Evolutionary conservation across 306 rosid genomes (phyloP).

Genomic region (Ziziphus jujuba): DNA sequence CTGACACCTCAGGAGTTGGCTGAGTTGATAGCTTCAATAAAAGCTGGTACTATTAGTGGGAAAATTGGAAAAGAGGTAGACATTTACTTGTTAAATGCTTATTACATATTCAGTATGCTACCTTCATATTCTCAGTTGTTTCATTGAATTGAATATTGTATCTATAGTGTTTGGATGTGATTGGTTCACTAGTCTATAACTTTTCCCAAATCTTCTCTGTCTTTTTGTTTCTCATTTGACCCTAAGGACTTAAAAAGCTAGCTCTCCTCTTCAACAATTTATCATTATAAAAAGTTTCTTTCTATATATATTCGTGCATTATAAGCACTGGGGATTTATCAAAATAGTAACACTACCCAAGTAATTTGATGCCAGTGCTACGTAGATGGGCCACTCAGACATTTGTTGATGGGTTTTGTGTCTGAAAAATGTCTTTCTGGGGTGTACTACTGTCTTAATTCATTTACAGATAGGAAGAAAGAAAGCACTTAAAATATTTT

Average conservation of each 20-base stretch:
- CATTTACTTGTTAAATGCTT: slow-evolving; percentile 11
- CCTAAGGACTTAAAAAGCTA: too few relatives aligned
- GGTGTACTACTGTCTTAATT: slow-evolving; percentile 1
- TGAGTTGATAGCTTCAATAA: slow-evolving; percentile 82
- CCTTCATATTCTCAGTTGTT: neutral
- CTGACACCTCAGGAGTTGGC: slow-evolving; percentile 78
- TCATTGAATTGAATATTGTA: neutral
- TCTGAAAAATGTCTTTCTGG: neutral
- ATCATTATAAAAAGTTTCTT: neutral
- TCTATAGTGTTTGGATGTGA: neutral
- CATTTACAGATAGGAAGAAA: slow-evolving; percentile 18
- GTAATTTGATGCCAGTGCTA: too few relatives aligned
- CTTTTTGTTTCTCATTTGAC: too few relatives aligned
- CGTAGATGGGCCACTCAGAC: too few relatives aligned
- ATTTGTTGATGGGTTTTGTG: neutral
- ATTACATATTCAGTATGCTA: slow-evolving; percentile 7
- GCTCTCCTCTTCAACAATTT: neutral
- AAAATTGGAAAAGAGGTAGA: slow-evolving; percentile 94
- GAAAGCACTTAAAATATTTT: slow-evolving; percentile 6
- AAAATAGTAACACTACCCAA: too few relatives aligned
- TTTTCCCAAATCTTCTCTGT: neutral
- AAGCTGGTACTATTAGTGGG: slow-evolving; percentile 79
- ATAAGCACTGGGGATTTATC: too few relatives aligned
- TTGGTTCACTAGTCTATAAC: neutral
- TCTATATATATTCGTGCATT: neutral